Conservation (phyloP, 306 rosid species). For the Ammopiptanthus mongolicus region DNA sequence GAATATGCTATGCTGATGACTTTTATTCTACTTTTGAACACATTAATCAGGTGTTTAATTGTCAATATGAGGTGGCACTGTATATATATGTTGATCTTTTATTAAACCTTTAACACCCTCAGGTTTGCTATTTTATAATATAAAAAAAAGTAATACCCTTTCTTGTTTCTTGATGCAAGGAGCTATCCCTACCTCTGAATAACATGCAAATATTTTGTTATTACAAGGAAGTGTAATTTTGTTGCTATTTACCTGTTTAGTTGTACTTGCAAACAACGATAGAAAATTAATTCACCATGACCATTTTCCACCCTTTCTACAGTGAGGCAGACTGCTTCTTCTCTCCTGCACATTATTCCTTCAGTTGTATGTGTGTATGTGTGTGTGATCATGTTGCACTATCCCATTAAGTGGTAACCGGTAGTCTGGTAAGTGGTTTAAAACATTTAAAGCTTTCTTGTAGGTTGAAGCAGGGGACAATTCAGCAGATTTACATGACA, state of each 20-base stretch:
- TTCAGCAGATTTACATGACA: conserved; percentile 37
- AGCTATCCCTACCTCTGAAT: background rate
- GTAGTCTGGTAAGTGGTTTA: conserved; percentile 9
- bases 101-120: background rate
- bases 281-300: background rate
- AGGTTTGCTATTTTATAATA: background rate
- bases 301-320: background rate
- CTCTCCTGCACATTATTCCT: conserved; percentile 14
- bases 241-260: background rate
- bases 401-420: conserved; percentile 1
- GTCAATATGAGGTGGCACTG: background rate
- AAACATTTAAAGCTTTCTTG: conserved; percentile 29
- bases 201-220: background rate
- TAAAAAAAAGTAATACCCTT: background rate
- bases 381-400: conserved; percentile 1
- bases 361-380: background rate
- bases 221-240: background rate
- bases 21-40: conserved; percentile 13
- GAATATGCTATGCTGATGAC: background rate
- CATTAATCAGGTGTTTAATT: conserved; percentile 4
- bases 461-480: conserved; percentile 45
- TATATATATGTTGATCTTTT: conserved; percentile 1
- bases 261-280: conserved; percentile 4
- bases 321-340: conserved; percentile 20
- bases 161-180: conserved; percentile 8